Evolutionary conservation across 495 filamentous ascomycete genomes (phyloP).

Genomic region (Xylaria longipes): DNA sequence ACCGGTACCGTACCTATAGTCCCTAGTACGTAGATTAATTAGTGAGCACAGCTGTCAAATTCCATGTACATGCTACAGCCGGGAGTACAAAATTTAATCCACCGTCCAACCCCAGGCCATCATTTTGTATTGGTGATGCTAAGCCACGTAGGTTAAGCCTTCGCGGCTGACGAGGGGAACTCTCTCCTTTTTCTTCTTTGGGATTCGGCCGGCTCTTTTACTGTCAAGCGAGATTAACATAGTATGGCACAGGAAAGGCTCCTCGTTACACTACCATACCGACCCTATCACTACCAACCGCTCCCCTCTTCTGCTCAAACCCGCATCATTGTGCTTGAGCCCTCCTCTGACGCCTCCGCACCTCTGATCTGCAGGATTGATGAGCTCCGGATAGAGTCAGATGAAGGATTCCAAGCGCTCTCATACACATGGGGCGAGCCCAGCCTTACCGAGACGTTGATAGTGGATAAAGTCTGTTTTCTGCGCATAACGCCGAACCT

Average conservation of each 20-base stretch:
- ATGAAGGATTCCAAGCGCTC: constrained; percentile 16
- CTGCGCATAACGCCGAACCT: not conserved
- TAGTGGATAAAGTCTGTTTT: not conserved
- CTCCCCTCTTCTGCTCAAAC: constrained; percentile 8
- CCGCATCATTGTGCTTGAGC: constrained; percentile 1
- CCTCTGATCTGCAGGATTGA: not conserved
- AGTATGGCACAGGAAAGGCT: not conserved
- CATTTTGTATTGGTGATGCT: no score
- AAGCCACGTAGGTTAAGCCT: no score
- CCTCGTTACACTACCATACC: not conserved
- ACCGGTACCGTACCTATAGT: no score
- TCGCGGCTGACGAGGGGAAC: no score
- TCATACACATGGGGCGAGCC: constrained; percentile 28
- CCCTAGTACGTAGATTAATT: no score
- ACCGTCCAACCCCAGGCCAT: no score
- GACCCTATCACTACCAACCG: constrained; percentile 6
- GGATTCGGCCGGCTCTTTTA: no score
- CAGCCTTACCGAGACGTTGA: not conserved
- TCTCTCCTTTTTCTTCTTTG: no score
- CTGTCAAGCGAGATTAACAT: not conserved
- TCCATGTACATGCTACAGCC: no score
- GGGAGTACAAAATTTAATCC: no score
- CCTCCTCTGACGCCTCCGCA: not conserved
- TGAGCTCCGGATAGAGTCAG: not conserved
- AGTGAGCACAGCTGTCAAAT: no score